Conservation (phyloP, 495 filamentous ascomycete species). For the Penicillium flavigenum region DNA sequence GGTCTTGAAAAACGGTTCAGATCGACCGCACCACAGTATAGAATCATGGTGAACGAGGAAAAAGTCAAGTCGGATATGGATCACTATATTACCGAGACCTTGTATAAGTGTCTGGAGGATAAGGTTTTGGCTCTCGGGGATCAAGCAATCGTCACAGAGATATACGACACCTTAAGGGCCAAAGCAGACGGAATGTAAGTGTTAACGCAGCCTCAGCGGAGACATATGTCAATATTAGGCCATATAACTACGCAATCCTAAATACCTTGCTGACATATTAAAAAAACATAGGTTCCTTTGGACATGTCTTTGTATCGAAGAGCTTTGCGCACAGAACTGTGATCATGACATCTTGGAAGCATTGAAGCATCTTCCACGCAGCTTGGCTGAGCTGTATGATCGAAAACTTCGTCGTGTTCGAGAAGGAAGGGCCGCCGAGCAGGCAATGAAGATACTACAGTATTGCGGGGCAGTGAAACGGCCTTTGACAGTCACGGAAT, state of each 20-base stretch:
- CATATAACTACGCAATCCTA: not conserved
- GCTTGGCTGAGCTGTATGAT: slow-evolving; percentile 32
- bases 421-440: slow-evolving; percentile 1
- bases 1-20: slow-evolving; percentile 11
- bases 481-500: slow-evolving; percentile 24
- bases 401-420: slow-evolving; percentile 23
- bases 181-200: slow-evolving; percentile 23
- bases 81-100: slow-evolving; percentile 18
- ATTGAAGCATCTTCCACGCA: slow-evolving; percentile 30
- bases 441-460: slow-evolving; percentile 24
- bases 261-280: not conserved
- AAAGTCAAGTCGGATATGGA: slow-evolving; percentile 24
- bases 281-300: slow-evolving; percentile 36
- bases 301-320: slow-evolving; percentile 33
- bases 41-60: slow-evolving; percentile 3
- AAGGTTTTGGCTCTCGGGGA: slow-evolving; percentile 8
- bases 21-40: slow-evolving; percentile 2
- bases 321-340: slow-evolving; percentile 33
- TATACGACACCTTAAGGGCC: slow-evolving; percentile 17
- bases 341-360: slow-evolving; percentile 37
- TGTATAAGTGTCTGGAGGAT: slow-evolving; percentile 4
- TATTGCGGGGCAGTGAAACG: slow-evolving; percentile 25
- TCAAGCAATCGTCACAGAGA: slow-evolving; percentile 10
- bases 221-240: not conserved
- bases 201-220: not conserved